Base-by-base conservation (phyloP, 805 yeast species). In the Saccharomycopsis fermentans region DNA sequence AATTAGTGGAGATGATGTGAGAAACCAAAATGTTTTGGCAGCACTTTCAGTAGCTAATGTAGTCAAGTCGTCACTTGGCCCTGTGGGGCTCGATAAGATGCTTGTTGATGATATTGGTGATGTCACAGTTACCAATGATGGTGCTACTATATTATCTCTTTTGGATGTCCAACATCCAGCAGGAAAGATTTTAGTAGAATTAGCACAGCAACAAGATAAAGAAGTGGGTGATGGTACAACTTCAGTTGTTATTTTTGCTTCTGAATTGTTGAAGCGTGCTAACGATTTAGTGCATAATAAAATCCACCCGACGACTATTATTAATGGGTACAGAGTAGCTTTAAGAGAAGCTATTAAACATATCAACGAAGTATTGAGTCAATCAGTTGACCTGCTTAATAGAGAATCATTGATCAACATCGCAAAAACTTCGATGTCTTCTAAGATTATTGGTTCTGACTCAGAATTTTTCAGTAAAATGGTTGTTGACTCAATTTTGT, bases 211-310 rank as follows among this genome's bases (percentile, higher is more conserved):
- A 72, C 99, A 94, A 76, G 99, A 94, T 72, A 82, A 96, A 67
- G 99, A 94, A 74, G 97, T 83, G 58, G 99, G 99, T 58, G 98
- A 91, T 69, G 98, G 98, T 65, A 91, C 99, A 51, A 94, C 99
- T 0, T 87, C 96, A 16, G 99, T 94, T 55, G 99, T 94, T 47
- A 90, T 94, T 62, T 85, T 95, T 69, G 98, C 99, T 26, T 81
- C 96, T 37, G 99, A 94, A 73, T 75, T 94, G 58, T 77, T 94
- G 68, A 87, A 87, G 67, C 81, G 96, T 63, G 99, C 99, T 47
- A 90, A 90, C 72, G 97, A 91, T 66, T 77, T 94, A 63, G 97
- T 94, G 54, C 87, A 86, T 69, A 89, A 89, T 74, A 89, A 90
- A 70, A 87, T 95, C 63, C 99, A 95, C 73, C 99, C 99, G 53